Evolutionary conservation across 257 asterid species (phyloP), one percentile per base, ranked within the genome.

Genomic region (Nicotiana obtusifolia): DNA sequence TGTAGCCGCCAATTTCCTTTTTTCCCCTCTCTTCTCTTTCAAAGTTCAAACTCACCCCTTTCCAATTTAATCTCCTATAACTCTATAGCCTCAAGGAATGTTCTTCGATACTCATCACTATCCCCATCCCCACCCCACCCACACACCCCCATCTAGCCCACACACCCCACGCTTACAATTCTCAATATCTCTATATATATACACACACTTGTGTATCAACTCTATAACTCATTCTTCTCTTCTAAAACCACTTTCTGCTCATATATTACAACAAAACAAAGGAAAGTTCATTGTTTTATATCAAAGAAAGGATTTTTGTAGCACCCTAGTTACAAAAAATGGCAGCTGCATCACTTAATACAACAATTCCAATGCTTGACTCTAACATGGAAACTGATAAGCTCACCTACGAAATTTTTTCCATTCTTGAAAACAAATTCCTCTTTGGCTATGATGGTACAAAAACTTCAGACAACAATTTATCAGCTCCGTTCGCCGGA

Each of bases 351-450:
- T 17, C 49, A 16, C 30, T 57, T 30, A 62, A 69, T 2, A n/a
- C 54, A 22, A 24, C 54, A 31, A 24, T 44, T n/a, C 22, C 69
- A 35, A 81, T 89, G 91, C 83, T 80, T 53, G 86, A 88, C 54
- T 84, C 85, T 68, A 85, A 82, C 80, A 60, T 83, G 81, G 92
- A 85, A 5, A 84, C 65, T 19, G 92, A 90, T 77, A 84, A 86
- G 67, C 92, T 91, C n/a, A 90, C 97, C n/a, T 85, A 86, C 31
- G 91, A 94, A 78, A 94, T 94, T 35, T 94, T 94, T 89, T 90
- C 98, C 56, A 91, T 94, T 75, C 97, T 94, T 1, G 98, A 94
- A 60, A 94, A 91, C 89, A 94, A 94, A 22, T 94, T 94, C 88
- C 95, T 94, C 22, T 94, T 94, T 35, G 98, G 97, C 15, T 81